A percentile compares a stretch with the other conserved stretches of the same genome.
Evolutionary conservation across 192 early-diverging fungal species (phyloP).

Genomic region (Tieghemiomyces parasiticus): DNA sequence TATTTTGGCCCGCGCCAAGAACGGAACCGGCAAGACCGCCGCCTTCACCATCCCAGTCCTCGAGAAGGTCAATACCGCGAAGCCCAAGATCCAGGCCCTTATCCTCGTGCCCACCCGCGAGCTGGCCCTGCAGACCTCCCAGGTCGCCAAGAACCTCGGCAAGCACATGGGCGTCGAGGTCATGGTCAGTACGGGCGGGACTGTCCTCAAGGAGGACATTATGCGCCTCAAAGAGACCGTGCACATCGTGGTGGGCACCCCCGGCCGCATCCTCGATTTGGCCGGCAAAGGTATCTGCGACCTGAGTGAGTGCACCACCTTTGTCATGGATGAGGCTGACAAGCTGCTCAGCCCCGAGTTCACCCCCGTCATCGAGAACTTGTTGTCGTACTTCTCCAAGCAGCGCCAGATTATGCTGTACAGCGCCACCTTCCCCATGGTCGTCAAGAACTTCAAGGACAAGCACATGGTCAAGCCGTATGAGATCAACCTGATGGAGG

Average conservation of each 20-base stretch:
- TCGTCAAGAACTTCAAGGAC: conserved; percentile 97
- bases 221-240: conserved; percentile 85
- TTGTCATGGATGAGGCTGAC: conserved; percentile 99
- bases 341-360: conserved; percentile 98
- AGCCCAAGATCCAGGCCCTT: conserved; percentile 80
- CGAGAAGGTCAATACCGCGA: conserved; percentile 81
- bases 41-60: conserved; percentile 93
- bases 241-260: conserved; percentile 94
- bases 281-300: conserved; percentile 89
- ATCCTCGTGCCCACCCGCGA: conserved; percentile 94
- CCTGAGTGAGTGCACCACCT: conserved; percentile 72
- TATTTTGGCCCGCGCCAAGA: conserved; percentile 92
- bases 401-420: conserved; percentile 92
- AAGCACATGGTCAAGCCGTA: conserved; percentile 91
- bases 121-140: conserved; percentile 97
- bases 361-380: conserved; percentile 94
- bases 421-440: conserved; percentile 94
- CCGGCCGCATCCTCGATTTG: conserved; percentile 92
- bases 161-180: conserved; percentile 94
- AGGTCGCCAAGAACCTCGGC: conserved; percentile 93
- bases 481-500: conserved; percentile 99
- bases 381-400: conserved; percentile 77
- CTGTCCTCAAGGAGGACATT: conserved; percentile 96
- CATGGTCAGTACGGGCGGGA: conserved; percentile 99
- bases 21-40: conserved; percentile 91